These are phyloP conservation scores for Geosmithia morbida DNA, from an alignment of 2,329 filamentous ascomycete genomes.

Conservation along the genomic window DNA sequence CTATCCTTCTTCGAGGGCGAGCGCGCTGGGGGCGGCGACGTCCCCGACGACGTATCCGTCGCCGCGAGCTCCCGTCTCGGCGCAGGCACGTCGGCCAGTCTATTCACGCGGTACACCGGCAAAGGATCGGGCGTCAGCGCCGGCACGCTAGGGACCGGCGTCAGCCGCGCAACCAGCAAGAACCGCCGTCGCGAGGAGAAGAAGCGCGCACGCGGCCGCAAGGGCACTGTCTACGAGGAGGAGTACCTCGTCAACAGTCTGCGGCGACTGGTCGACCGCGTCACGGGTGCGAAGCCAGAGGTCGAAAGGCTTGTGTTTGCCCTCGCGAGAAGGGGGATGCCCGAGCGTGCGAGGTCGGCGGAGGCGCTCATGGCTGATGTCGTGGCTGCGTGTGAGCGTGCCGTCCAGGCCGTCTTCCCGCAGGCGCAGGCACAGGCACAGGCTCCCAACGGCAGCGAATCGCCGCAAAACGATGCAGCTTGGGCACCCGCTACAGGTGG, in stretches of 20 bases:
- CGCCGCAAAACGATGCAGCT: too few species aligned
- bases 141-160: constrained; percentile 57
- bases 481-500: constrained; percentile 22
- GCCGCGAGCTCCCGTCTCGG: constrained; percentile 68
- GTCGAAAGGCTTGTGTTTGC: constrained; percentile 62
- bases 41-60: constrained; percentile 86
- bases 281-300: constrained; percentile 61
- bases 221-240: constrained; percentile 95
- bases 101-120: constrained; percentile 88
- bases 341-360: constrained; percentile 69
- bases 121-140: constrained; percentile 35
- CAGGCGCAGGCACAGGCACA: constrained; percentile 2
- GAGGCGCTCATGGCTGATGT: constrained; percentile 64
- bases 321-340: constrained; percentile 68
- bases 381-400: constrained; percentile 49
- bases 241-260: constrained; percentile 91
- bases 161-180: constrained; percentile 70
- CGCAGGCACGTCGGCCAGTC: constrained; percentile 59
- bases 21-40: constrained; percentile 44
- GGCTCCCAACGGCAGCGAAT: too few species aligned
- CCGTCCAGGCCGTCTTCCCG: constrained; percentile 57
- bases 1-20: constrained; percentile 81
- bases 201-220: constrained; percentile 86
- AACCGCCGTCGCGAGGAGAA: constrained; percentile 84
- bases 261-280: constrained; percentile 65